Evolutionary conservation across 129 eudicot genomes (phyloP).

Genomic region (Oenanthe sinensis): DNA sequence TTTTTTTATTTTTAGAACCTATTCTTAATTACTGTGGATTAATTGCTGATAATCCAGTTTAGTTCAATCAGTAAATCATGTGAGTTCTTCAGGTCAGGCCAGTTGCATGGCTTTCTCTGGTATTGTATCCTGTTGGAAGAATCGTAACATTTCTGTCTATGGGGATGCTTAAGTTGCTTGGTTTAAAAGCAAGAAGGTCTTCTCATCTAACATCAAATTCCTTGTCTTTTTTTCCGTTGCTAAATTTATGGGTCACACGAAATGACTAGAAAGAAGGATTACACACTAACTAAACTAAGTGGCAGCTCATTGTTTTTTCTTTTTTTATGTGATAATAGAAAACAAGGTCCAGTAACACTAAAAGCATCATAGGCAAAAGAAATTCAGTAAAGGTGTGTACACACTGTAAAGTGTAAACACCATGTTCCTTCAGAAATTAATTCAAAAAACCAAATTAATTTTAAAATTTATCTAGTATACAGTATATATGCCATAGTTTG

Average conservation of each 20-base stretch:
- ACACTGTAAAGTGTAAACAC: too few species aligned
- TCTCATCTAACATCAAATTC: background rate
- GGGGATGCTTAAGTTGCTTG: constrained; percentile 95
- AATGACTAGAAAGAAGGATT: too few species aligned
- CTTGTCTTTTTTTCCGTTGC: background rate
- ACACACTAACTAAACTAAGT: too few species aligned
- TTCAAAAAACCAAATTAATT: too few species aligned
- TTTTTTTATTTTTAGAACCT: background rate
- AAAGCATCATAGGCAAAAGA: too few species aligned
- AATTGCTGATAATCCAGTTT: background rate
- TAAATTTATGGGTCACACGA: too few species aligned
- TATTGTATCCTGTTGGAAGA: constrained; percentile 93
- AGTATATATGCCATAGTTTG: background rate
- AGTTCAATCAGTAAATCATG: constrained; percentile 15
- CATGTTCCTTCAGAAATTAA: too few species aligned
- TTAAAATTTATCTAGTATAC: too few species aligned
- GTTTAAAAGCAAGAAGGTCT: constrained; percentile 91
- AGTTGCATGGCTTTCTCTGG: constrained; percentile 94
- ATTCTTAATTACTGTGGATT: background rate
- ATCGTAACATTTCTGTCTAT: constrained; percentile 87
- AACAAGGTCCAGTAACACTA: too few species aligned
- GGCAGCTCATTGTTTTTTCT: too few species aligned
- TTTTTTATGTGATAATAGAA: too few species aligned
- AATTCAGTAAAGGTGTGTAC: too few species aligned
- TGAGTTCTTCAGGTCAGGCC: constrained; percentile 85